Conservation (phyloP, 805 yeast species). For the Lipomyces sp. region DNA sequence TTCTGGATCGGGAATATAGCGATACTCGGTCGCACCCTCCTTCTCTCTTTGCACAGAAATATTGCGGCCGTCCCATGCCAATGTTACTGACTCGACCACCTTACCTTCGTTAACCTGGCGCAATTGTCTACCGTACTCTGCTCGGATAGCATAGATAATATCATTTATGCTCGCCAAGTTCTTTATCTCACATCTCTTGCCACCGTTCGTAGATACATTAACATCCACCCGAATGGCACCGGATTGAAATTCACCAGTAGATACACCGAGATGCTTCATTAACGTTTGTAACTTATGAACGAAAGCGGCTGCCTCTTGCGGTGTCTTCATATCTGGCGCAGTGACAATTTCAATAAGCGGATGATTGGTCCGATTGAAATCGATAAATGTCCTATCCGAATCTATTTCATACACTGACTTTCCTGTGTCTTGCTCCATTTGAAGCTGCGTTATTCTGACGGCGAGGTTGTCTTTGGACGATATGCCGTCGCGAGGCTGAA, state of each 20-base stretch:
- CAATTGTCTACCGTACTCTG: slow-evolving; percentile 63
- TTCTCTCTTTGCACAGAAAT: slow-evolving; percentile 75
- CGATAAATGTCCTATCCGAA: slow-evolving; percentile 55
- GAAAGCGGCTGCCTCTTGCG: slow-evolving; percentile 74
- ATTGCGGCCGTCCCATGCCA: slow-evolving; percentile 86
- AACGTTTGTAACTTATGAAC: slow-evolving; percentile 78
- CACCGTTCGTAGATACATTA: slow-evolving; percentile 71
- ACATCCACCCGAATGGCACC: slow-evolving; percentile 97
- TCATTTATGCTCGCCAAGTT: slow-evolving; percentile 85
- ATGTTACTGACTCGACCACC: slow-evolving; percentile 62
- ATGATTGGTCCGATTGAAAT: slow-evolving; percentile 80
- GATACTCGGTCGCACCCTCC: slow-evolving; percentile 81
- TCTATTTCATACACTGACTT: slow-evolving; percentile 30
- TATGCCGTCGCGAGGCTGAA: slow-evolving; percentile 61
- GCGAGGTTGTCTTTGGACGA: slow-evolving; percentile 42
- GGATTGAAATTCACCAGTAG: slow-evolving; percentile 88
- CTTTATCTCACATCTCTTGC: slow-evolving; percentile 83
- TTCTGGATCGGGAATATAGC: slow-evolving; percentile 96
- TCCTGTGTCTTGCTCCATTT: slow-evolving; percentile 79
- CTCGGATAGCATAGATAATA: slow-evolving; percentile 71
- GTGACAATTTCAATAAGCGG: slow-evolving; percentile 93
- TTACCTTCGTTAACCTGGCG: slow-evolving; percentile 51
- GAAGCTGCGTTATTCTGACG: slow-evolving; percentile 72
- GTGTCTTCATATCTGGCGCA: slow-evolving; percentile 74
- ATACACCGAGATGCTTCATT: slow-evolving; percentile 69